Evolutionary conservation across 768 basidiomycete genomes (phyloP).

Genomic region (Mycena albidolilacea): DNA sequence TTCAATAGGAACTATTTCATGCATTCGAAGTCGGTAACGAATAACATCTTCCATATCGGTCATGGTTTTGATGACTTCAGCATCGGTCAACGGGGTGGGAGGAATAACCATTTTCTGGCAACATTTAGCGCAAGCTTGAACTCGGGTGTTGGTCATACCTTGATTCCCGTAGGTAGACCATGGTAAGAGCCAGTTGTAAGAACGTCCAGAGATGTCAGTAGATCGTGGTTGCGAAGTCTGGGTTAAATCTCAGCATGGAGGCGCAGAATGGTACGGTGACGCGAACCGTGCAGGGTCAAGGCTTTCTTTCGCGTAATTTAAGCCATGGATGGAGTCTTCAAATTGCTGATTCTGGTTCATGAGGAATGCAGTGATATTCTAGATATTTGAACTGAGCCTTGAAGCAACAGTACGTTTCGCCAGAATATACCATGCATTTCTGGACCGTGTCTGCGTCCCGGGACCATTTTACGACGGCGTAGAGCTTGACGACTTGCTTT

Average conservation of each 20-base stretch:
- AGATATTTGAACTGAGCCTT: slow-evolving; percentile 27
- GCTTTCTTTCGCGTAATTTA: slow-evolving; percentile 77
- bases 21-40: slow-evolving; percentile 82
- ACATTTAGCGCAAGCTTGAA: neutral
- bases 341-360: slow-evolving; percentile 90
- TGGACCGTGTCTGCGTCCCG: slow-evolving; percentile 87
- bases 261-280: neutral
- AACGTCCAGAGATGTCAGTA: slow-evolving; percentile 92
- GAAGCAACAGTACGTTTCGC: slow-evolving; percentile 4
- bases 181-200: slow-evolving; percentile 90
- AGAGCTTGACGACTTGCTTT: slow-evolving; percentile 91
- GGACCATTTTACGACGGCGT: slow-evolving; percentile 90
- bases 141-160: slow-evolving; percentile 62
- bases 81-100: slow-evolving; percentile 75
- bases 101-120: slow-evolving; percentile 79
- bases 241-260: slow-evolving; percentile 15
- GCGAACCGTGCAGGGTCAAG: slow-evolving; percentile 85
- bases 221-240: slow-evolving; percentile 94
- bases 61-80: slow-evolving; percentile 75
- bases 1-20: slow-evolving; percentile 86
- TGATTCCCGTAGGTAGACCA: slow-evolving; percentile 85
- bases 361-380: slow-evolving; percentile 93
- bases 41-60: slow-evolving; percentile 83
- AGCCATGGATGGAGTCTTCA: slow-evolving; percentile 72
- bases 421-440: slow-evolving; percentile 80